Evolutionary conservation across 768 basidiomycete genomes (phyloP), one percentile per base, ranked within the genome.

Genomic region (Tulasnella calospora): DNA sequence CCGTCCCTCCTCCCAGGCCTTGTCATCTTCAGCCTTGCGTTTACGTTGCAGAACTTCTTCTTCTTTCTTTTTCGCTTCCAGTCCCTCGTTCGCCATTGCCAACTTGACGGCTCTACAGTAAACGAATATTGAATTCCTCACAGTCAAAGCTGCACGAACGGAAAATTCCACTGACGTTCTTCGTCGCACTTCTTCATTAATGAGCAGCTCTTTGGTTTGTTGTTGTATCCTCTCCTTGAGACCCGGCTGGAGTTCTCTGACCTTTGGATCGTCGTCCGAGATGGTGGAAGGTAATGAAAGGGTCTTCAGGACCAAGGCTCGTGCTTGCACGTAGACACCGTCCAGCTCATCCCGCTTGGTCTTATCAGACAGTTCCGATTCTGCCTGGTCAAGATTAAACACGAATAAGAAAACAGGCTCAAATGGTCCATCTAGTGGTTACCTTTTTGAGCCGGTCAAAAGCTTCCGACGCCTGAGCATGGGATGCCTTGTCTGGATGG

Each of bases 401-500:
- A 30, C 27, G 21, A 21, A 19, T 21, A 33, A 61, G 61, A 61
- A n/a, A 27, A 38, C n/a, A 76, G 70, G 46, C 19, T 21, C 15
- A 13, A 9, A n/a, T 21, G 57, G 17, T 27, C 19, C 47, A 41
- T 55, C 71, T 19, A 15, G 80, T 85, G 15, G 38, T 7, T 73
- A 93, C 94, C 90, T 98, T 97, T 87, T 98, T 98, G 71, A 98
- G 88, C 44, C 95, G 83, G 84, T 97, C 95, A 83, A 98, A 98
- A 0, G 96, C 96, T 85, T 98, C 94, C 82, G 94, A 92, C 73
- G 94, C 94, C 82, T 91, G 90, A 38, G 89, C 87, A 85, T 98
- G 94, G 83, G 93, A 87, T 82, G 93, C 92, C 88, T 99, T 99
- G 87, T 99, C 98, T 80, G 98, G 98, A 88, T 99, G 98, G 82